Percentiles rank a stretch among this genome's conserved stretches.
Evolutionary conservation across 768 basidiomycete genomes (phyloP).

Genomic region (Termitomyces sp.): DNA sequence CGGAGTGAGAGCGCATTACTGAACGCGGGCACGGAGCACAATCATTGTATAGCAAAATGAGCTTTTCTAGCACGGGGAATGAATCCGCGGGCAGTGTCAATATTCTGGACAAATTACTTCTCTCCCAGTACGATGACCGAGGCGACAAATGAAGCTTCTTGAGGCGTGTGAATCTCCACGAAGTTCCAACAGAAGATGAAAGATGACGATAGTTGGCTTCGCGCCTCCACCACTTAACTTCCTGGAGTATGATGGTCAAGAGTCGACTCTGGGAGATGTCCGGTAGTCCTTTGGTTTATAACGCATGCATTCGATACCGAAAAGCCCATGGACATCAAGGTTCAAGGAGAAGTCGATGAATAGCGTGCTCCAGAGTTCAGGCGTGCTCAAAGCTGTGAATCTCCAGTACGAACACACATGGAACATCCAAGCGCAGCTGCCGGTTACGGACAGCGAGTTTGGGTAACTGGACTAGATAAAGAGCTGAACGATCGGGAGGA

Average conservation of each 20-base stretch:
- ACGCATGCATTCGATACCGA: too few relatives aligned
- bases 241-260: neutral
- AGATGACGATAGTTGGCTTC: neutral
- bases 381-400: neutral
- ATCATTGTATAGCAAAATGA: neutral
- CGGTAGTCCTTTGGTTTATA: neutral
- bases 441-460: neutral
- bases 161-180: neutral
- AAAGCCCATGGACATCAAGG: neutral
- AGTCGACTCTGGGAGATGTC: neutral
- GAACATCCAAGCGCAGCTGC: neutral
- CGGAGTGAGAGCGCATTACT: neutral
- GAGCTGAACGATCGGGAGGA: neutral
- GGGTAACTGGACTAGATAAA: neutral
- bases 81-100: neutral
- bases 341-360: neutral
- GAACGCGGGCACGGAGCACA: neutral
- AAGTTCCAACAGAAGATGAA: neutral
- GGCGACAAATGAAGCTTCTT: neutral
- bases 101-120: neutral
- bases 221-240: neutral
- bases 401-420: neutral
- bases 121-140: too few relatives aligned
- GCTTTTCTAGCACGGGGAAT: neutral
- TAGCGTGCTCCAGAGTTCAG: neutral